phyloP scores from a whole-genome alignment of 306 rosid species.

The Abrus pulchellus region DNA sequence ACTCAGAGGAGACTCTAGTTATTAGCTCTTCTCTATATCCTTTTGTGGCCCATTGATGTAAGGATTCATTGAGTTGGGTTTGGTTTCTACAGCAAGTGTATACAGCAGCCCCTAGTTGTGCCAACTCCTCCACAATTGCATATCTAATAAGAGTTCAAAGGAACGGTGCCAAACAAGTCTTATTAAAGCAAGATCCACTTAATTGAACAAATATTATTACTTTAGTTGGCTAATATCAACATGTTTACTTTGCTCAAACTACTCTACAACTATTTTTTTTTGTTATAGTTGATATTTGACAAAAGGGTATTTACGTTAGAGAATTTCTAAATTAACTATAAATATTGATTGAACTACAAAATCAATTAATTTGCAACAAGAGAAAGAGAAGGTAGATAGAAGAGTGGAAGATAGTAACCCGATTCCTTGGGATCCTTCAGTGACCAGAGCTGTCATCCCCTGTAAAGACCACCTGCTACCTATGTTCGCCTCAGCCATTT shows the following conservation, averaged over 20 bases:
- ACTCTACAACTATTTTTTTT: too few species aligned
- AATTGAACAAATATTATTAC: too few species aligned
- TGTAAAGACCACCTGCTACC: conserved; percentile 39
- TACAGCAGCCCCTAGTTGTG: conserved; percentile 41
- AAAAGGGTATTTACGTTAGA: not conserved
- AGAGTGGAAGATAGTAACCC: conserved; percentile 30
- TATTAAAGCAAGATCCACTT: too few species aligned
- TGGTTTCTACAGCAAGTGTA: conserved; percentile 52
- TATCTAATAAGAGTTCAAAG: conserved; percentile 40
- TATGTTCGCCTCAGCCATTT: conserved; percentile 41
- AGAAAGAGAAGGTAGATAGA: too few species aligned
- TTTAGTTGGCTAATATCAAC: too few species aligned
- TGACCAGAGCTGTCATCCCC: conserved; percentile 49
- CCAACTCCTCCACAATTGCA: conserved; percentile 53
- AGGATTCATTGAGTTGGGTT: conserved; percentile 43
- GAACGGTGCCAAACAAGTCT: not conserved
- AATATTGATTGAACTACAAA: not conserved
- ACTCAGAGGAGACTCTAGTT: conserved; percentile 35
- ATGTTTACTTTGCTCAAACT: too few species aligned
- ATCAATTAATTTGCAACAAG: too few species aligned
- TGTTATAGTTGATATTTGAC: not conserved
- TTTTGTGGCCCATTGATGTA: conserved; percentile 46
- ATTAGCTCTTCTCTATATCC: conserved; percentile 48
- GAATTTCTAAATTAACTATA: not conserved
- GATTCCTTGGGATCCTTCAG: conserved; percentile 51